A percentile compares a stretch with the other conserved stretches of the same genome.
Evolutionary conservation across 495 filamentous ascomycete genomes (phyloP).

Genomic region (Massariosphaeria phaeospora): DNA sequence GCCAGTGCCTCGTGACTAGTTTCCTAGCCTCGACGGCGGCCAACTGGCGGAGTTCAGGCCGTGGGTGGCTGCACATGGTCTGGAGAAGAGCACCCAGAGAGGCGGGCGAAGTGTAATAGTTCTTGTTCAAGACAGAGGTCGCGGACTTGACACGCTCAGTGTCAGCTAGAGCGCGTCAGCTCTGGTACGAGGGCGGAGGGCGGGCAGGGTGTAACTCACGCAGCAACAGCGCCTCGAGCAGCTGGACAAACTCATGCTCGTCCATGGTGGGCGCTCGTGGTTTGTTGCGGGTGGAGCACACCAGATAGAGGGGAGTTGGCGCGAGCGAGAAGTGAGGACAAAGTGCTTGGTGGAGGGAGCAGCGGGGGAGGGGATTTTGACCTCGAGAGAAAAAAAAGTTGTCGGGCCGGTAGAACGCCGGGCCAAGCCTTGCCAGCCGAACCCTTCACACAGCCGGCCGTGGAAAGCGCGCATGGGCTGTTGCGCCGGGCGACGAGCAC

Average conservation of each 20-base stretch:
- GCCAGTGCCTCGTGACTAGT: constrained; percentile 84
- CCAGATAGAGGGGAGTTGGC: not conserved
- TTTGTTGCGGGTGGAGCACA: not conserved
- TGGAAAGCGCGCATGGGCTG: too few species aligned
- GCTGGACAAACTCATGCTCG: constrained; percentile 44
- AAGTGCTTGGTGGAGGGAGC: not conserved
- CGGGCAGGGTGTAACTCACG: constrained; percentile 35
- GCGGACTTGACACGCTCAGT: constrained; percentile 80
- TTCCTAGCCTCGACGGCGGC: constrained; percentile 82
- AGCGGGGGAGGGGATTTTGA: constrained; percentile 2
- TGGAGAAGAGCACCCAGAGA: constrained; percentile 80
- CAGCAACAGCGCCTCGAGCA: constrained; percentile 45
- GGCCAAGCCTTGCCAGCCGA: not conserved
- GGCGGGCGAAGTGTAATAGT: constrained; percentile 80
- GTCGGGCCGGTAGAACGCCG: not conserved
- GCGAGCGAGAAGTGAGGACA: not conserved
- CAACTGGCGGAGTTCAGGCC: constrained; percentile 71
- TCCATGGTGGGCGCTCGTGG: constrained; percentile 38
- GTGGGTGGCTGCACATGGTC: constrained; percentile 68
- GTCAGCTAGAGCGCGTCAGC: constrained; percentile 52
- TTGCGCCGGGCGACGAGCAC: too few species aligned
- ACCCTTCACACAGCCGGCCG: too few species aligned
- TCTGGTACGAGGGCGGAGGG: constrained; percentile 8
- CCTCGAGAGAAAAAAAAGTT: constrained; percentile 1
- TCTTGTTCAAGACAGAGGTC: constrained; percentile 82